phyloP scores from a whole-genome alignment of 805 yeast species.

The Hemisphaericaspora nanyangensis region DNA sequence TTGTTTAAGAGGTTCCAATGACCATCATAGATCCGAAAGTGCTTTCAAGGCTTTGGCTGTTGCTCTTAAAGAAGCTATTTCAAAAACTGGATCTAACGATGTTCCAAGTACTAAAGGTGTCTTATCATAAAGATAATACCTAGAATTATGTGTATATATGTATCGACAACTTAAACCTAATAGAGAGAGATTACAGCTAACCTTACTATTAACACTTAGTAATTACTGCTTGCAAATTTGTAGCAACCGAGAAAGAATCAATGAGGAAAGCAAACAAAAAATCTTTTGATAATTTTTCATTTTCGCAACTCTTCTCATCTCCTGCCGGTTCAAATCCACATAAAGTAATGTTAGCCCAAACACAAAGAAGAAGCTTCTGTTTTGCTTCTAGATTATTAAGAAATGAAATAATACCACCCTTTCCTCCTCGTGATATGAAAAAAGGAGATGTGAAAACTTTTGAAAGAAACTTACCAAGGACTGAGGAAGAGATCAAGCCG shows the following conservation, averaged over 20 bases:
- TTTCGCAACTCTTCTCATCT: neutral
- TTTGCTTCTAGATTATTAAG: conserved; percentile 1
- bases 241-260: too few relatives aligned
- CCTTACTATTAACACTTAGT: too few relatives aligned
- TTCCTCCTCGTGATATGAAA: conserved; percentile 2
- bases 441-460: conserved; percentile 4
- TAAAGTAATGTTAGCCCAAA: neutral
- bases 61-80: conserved; percentile 82
- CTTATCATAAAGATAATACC: conserved; percentile 51
- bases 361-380: conserved; percentile 6
- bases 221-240: too few relatives aligned
- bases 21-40: conserved; percentile 93
- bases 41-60: conserved; percentile 96
- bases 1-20: conserved; percentile 88
- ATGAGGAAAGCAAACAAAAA: neutral
- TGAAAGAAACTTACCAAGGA: conserved; percentile 6
- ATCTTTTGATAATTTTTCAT: neutral
- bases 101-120: conserved; percentile 98
- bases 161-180: too few relatives aligned
- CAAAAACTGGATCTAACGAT: conserved; percentile 81
- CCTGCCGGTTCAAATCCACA: too few relatives aligned
- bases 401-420: neutral
- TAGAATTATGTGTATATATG: too few relatives aligned
- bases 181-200: too few relatives aligned
- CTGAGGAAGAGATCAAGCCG: conserved; percentile 10